Conservation (phyloP, 78 protist genomes). For the Chrysochromulina parva region DNA sequence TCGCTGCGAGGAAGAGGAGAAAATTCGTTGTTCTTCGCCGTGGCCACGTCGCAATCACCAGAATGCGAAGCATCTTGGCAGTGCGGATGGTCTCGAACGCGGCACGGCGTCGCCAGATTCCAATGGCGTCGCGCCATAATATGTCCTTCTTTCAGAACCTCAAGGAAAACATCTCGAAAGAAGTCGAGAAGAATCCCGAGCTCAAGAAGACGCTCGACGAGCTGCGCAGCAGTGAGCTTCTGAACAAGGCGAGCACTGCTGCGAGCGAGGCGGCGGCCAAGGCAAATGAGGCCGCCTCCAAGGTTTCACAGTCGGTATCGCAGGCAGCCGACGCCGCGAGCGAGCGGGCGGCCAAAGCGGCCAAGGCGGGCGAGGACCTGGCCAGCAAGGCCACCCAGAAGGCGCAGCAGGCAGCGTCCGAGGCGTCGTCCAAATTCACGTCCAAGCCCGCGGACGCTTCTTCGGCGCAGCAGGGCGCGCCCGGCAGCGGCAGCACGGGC, state of each 20-base stretch:
- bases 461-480: too few relatives aligned
- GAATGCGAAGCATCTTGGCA: too few relatives aligned
- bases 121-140: too few relatives aligned
- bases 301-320: neutral
- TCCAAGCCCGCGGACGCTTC: neutral
- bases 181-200: neutral
- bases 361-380: neutral
- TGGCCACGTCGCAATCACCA: too few relatives aligned
- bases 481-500: neutral
- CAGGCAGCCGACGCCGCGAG: neutral
- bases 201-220: neutral
- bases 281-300: neutral
- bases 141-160: neutral
- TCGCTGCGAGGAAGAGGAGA: too few relatives aligned
- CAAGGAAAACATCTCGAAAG: neutral
- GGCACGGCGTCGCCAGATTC: too few relatives aligned
- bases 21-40: too few relatives aligned
- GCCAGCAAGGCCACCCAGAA: neutral
- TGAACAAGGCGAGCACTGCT: neutral
- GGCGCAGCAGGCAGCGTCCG: neutral
- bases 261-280: neutral
- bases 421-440: neutral
- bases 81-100: too few relatives aligned
- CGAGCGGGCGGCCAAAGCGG: neutral
- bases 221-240: neutral